Evolutionary conservation across 257 asterid genomes (phyloP).

Genomic region (Solanum pinnatisectum): DNA sequence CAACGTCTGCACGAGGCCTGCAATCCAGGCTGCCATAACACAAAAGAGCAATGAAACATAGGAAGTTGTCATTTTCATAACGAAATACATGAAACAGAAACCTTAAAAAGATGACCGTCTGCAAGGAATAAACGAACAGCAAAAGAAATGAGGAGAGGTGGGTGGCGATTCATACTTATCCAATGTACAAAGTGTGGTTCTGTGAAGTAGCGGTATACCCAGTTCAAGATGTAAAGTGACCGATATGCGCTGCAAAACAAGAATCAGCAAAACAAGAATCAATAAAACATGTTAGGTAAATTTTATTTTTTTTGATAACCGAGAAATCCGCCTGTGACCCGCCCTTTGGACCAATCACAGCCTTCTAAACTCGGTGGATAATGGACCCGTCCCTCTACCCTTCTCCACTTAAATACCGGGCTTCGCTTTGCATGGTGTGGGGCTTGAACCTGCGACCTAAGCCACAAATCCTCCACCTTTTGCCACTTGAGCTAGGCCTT

Average conservation of each 20-base stretch:
- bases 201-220: slow-evolving; percentile 91
- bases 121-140: neutral
- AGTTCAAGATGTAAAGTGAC: slow-evolving; percentile 63
- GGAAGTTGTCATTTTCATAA: neutral
- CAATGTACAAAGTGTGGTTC: slow-evolving; percentile 77
- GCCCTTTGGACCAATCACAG: too few species aligned
- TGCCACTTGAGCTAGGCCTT: too few species aligned
- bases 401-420: too few species aligned
- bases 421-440: too few species aligned
- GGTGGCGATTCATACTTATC: slow-evolving; percentile 47
- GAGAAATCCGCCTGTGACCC: too few species aligned
- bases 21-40: slow-evolving; percentile 57
- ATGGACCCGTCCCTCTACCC: too few species aligned
- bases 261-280: slow-evolving; percentile 2
- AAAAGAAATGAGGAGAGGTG: neutral
- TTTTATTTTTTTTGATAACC: too few species aligned
- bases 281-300: too few species aligned
- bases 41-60: neutral
- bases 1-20: slow-evolving; percentile 71
- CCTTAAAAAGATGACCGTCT: neutral
- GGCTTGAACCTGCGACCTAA: too few species aligned
- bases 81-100: neutral
- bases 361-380: too few species aligned
- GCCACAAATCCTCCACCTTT: too few species aligned
- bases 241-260: slow-evolving; percentile 65